Percentiles rank a stretch among this genome's conserved stretches.
Conservation (phyloP, 2,329 filamentous ascomycete genomes). For the Penicillium polonicum region DNA sequence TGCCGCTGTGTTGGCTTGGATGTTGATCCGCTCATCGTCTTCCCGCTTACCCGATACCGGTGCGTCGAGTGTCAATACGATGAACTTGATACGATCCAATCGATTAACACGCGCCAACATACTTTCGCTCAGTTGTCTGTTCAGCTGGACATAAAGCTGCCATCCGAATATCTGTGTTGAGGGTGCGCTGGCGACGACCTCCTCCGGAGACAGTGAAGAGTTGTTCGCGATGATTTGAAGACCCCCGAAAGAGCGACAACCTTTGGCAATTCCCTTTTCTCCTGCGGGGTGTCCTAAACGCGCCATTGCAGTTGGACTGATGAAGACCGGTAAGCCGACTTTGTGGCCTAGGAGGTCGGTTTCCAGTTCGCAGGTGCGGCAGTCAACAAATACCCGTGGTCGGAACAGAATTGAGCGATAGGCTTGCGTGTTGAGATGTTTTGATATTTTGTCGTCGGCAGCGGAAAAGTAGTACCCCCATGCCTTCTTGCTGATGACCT, state of each 20-base stretch:
- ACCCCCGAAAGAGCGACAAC: slow-evolving; percentile 71
- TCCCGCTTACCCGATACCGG: slow-evolving; percentile 4
- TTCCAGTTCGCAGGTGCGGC: slow-evolving; percentile 69
- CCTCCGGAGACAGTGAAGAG: not conserved
- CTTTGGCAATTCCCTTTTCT: slow-evolving; percentile 79
- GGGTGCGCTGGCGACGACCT: not conserved
- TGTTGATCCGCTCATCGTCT: not conserved
- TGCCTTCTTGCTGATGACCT: slow-evolving; percentile 75
- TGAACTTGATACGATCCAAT: not conserved
- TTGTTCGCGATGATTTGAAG: slow-evolving; percentile 69
- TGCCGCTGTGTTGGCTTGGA: slow-evolving; percentile 40
- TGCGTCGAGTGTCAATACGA: slow-evolving; percentile 3
- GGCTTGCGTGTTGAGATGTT: slow-evolving; percentile 73
- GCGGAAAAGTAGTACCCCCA: slow-evolving; percentile 97
- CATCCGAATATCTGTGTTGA: slow-evolving; percentile 1
- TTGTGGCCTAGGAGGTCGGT: slow-evolving; percentile 73
- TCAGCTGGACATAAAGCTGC: slow-evolving; percentile 4
- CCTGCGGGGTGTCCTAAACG: slow-evolving; percentile 79
- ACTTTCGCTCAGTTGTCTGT: not conserved
- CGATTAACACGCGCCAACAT: not conserved
- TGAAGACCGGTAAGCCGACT: slow-evolving; percentile 74
- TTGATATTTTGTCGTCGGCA: slow-evolving; percentile 76
- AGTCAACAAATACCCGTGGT: slow-evolving; percentile 85
- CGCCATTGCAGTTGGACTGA: slow-evolving; percentile 87
- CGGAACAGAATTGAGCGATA: slow-evolving; percentile 82